These are phyloP conservation scores for Leccinum broughii DNA, from an alignment of 768 basidiomycete species.

Conservation along the genomic window DNA sequence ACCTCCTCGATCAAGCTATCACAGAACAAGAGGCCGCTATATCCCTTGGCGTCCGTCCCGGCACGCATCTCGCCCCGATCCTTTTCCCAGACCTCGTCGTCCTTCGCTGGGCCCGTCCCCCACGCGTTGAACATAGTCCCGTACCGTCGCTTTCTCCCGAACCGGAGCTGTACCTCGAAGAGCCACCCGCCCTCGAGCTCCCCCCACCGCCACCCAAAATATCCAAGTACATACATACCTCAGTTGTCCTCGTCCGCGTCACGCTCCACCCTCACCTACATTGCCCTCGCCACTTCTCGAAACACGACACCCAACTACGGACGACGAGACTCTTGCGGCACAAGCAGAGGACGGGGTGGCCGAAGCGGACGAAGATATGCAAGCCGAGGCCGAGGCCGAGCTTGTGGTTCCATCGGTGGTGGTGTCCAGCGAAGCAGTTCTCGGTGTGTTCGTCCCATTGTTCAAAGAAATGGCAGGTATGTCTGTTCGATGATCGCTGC, in stretches of 20 bases:
- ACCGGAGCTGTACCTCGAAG: slow-evolving; percentile 21
- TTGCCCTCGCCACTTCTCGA: too few relatives aligned
- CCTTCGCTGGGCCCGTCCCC: slow-evolving; percentile 49
- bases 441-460: slow-evolving; percentile 57
- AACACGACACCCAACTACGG: slow-evolving; percentile 6
- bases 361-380: slow-evolving; percentile 47
- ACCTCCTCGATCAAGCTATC: slow-evolving; percentile 72
- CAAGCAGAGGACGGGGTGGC: slow-evolving; percentile 27
- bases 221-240: slow-evolving; percentile 7
- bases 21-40: slow-evolving; percentile 59
- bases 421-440: slow-evolving; percentile 52
- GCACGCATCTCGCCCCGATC: slow-evolving; percentile 53
- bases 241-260: too few relatives aligned
- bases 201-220: slow-evolving; percentile 16
- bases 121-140: slow-evolving; percentile 35
- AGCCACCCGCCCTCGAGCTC: slow-evolving; percentile 10
- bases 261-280: too few relatives aligned
- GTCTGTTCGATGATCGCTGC: slow-evolving; percentile 7
- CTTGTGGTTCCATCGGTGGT: slow-evolving; percentile 26
- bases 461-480: slow-evolving; percentile 57
- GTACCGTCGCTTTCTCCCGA: slow-evolving; percentile 39
- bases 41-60: slow-evolving; percentile 51
- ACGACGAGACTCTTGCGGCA: slow-evolving; percentile 15
- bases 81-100: slow-evolving; percentile 63
- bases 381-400: slow-evolving; percentile 31